These are phyloP conservation scores for Paramecium pentaurelia DNA, from an alignment of 73 alveolate species.

Conservation along the genomic window DNA sequence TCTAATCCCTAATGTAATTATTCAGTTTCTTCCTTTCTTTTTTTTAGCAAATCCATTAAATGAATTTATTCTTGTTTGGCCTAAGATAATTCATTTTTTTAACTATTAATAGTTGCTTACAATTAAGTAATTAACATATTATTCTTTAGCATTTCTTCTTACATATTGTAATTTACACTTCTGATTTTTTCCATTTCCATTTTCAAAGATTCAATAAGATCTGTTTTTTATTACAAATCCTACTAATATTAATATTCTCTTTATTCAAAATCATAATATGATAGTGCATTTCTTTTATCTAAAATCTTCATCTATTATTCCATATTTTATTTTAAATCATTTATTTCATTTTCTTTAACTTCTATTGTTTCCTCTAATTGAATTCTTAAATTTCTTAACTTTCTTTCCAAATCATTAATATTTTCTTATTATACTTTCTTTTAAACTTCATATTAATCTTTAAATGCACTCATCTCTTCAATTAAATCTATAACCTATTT, in stretches of 20 bases:
- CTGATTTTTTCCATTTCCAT: conserved; percentile 27
- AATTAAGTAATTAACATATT: neutral
- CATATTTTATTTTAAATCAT: neutral
- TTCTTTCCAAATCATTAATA: conserved; percentile 29
- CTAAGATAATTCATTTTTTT: neutral
- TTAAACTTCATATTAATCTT: conserved; percentile 34
- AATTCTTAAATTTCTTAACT: neutral
- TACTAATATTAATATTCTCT: neutral
- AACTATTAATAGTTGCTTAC: neutral
- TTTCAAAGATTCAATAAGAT: neutral
- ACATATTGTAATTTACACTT: conserved; percentile 15
- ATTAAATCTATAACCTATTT: neutral
- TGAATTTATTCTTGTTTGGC: conserved; percentile 5
- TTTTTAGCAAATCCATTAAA: neutral
- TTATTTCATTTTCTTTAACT: conserved; percentile 21
- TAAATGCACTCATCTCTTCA: conserved; percentile 34
- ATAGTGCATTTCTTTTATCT: conserved; percentile 16
- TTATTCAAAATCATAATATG: conserved; percentile 20
- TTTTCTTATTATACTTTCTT: conserved; percentile 5
- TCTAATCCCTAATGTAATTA: neutral
- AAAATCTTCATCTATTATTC: conserved; percentile 25
- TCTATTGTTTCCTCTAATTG: neutral
- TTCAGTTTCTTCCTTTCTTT: conserved; percentile 45
- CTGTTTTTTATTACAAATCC: neutral
- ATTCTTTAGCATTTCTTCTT: neutral